Evolutionary conservation across 1,139 yeast species (phyloP).

Genomic region (Sugiyamaella xylanicola): DNA sequence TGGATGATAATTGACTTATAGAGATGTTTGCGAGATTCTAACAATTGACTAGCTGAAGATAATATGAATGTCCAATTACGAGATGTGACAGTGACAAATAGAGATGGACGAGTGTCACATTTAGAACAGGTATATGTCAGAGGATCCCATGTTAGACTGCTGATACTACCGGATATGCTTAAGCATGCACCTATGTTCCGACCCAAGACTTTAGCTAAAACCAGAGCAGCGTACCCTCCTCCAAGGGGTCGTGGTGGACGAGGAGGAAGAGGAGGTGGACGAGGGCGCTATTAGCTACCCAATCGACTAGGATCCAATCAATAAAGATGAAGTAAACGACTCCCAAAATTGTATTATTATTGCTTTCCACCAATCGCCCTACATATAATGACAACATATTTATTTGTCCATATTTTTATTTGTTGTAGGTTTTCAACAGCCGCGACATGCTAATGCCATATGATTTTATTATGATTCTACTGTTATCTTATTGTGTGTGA

Average conservation of each 20-base stretch:
- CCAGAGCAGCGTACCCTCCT: conserved; percentile 32
- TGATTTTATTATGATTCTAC: too few species aligned
- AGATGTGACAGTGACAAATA: conserved; percentile 78
- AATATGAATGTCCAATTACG: conserved; percentile 89
- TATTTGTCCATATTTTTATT: conserved; percentile 11
- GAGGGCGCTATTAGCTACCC: not conserved
- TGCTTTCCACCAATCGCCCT: not conserved
- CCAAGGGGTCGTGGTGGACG: conserved; percentile 32
- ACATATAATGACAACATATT: conserved; percentile 10
- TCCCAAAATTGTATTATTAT: not conserved
- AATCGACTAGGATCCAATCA: not conserved
- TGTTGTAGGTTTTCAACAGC: conserved; percentile 9
- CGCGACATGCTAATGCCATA: conserved; percentile 4
- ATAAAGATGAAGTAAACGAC: not conserved
- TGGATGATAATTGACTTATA: too few species aligned
- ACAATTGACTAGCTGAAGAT: conserved; percentile 55
- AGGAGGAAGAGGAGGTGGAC: conserved; percentile 23
- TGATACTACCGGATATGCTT: conserved; percentile 86
- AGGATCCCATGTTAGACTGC: conserved; percentile 85
- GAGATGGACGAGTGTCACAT: conserved; percentile 74
- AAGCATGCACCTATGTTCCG: conserved; percentile 81
- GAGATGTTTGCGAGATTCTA: too few species aligned
- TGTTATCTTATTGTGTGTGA: too few species aligned
- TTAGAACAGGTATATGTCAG: conserved; percentile 87
- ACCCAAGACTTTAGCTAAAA: conserved; percentile 40